Base-by-base conservation (phyloP, 495 filamentous ascomycete species). In the Xylaria castorea region DNA sequence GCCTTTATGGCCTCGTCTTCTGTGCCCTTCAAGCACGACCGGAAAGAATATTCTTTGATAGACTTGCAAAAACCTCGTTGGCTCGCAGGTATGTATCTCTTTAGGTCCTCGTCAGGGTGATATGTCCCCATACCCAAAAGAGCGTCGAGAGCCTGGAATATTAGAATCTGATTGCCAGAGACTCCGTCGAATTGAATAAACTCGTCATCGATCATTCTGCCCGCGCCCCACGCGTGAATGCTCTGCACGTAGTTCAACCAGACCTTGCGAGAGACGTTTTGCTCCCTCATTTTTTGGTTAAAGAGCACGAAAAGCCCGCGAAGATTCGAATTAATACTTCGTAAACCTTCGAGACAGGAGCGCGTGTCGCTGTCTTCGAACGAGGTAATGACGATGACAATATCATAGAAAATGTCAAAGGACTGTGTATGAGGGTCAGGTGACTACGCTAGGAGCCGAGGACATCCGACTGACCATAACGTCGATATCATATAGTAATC, bases 231-330 rank as follows among this genome's bases (percentile, higher is more conserved):
- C 20, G 77, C 83, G 30, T 80, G 81, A 50, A 85, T 83, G 6
- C 84, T 82, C 73, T 85, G 84, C 0, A 85, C 79, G 55, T 82
- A 78, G 44, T 61, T 69, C 74, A 83, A 38, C 81, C 83, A 86
- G 5, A 80, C 76, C 1, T 72, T 67, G 0, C 68, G 72, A 1
- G 81, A 77, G 12, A 86, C 77, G 18, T 74, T 65, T 1, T 70
- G 48, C 64, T 76, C 25, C 57, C 27, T 79, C 77, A 38, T 68
- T 65, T 27, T 20, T 40, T 8, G 5, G 20, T 62, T 20, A 34
- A 62, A 62, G 32, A 38, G 58, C 4, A n/a, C n/a, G 36, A 62
- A 25, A 11, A 25, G 6, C 36, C 7, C 8, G n/a, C 58, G 14
- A n/a, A 62, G 34, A 5, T 11, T 40, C 3, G 5, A 36, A 62